Percentiles rank a stretch among this genome's conserved stretches.
These are phyloP conservation scores for Aspergillus sp. DNA, from an alignment of 2,329 filamentous ascomycete genomes.

Conservation along the genomic window DNA sequence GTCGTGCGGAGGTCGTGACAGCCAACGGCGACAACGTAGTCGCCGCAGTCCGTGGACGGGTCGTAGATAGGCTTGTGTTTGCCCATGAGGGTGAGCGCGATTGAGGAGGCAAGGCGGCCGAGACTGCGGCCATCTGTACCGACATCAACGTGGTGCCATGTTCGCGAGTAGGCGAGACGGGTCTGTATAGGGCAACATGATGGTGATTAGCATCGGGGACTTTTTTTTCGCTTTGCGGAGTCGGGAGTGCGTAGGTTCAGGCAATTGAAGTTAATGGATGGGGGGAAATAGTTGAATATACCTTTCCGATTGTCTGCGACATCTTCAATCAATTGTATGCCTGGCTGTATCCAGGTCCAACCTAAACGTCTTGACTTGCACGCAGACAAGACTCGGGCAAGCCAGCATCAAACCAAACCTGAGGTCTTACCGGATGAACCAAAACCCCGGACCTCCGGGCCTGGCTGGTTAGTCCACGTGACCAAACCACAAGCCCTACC, in stretches of 20 bases:
- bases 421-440: not conserved
- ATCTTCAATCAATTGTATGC: constrained; percentile 24
- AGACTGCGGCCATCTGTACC: constrained; percentile 72
- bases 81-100: constrained; percentile 88
- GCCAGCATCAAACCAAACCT: not conserved
- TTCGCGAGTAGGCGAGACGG: constrained; percentile 89
- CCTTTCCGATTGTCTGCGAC: constrained; percentile 49
- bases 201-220: not conserved
- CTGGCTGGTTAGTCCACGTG: constrained; percentile 24
- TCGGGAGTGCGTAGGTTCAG: not conserved
- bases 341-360: not conserved
- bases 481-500: constrained; percentile 32
- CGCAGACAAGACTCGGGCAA: not conserved
- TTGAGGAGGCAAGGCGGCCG: constrained; percentile 82
- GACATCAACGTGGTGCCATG: constrained; percentile 90
- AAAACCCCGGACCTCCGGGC: not conserved
- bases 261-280: not conserved
- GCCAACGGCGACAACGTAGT: constrained; percentile 94
- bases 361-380: not conserved
- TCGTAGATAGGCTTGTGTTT: constrained; percentile 99
- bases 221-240: constrained; percentile 1
- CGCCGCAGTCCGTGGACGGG: constrained; percentile 95
- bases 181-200: constrained; percentile 58
- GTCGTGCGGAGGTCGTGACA: constrained; percentile 85
- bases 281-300: constrained; percentile 13